phyloP scores from a whole-genome alignment of 345 rosid species.

The Stellera chamaejasme region DNA sequence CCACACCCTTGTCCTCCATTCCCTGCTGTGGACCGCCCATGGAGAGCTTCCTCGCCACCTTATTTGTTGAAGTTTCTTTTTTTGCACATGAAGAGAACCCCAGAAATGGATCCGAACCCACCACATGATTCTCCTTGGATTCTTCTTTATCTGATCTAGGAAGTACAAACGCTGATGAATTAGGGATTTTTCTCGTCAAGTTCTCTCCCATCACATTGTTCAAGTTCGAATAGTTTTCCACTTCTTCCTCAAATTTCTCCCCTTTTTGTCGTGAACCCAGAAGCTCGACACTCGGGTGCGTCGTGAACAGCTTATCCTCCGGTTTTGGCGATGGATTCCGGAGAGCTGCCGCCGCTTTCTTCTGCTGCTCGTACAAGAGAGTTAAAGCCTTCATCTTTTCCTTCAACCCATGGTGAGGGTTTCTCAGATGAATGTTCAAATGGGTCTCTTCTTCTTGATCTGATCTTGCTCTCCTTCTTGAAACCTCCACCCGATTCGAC shows the following conservation, averaged over 20 bases:
- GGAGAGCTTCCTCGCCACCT: slow-evolving; percentile 66
- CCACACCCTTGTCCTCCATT: slow-evolving; percentile 20
- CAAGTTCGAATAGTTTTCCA: slow-evolving; percentile 21
- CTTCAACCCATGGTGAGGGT: slow-evolving; percentile 86
- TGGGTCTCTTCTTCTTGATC: slow-evolving; percentile 33
- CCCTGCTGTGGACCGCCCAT: slow-evolving; percentile 30
- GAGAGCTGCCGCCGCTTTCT: slow-evolving; percentile 52
- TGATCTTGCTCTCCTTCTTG: slow-evolving; percentile 21
- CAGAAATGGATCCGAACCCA: slow-evolving; percentile 42
- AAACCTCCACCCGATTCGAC: slow-evolving; percentile 14
- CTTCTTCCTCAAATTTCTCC: slow-evolving; percentile 17
- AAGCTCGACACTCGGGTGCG: slow-evolving; percentile 53
- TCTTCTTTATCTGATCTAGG: slow-evolving; percentile 45
- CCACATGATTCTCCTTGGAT: slow-evolving; percentile 55
- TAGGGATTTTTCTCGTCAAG: slow-evolving; percentile 17
- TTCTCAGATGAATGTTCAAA: slow-evolving; percentile 34
- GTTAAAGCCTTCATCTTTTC: slow-evolving; percentile 89
- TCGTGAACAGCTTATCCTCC: slow-evolving; percentile 34
- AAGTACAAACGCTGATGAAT: slow-evolving; percentile 36
- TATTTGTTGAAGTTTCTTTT: slow-evolving; percentile 24
- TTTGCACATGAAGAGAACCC: slow-evolving; percentile 44
- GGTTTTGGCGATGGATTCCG: slow-evolving; percentile 39
- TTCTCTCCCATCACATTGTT: slow-evolving; percentile 43
- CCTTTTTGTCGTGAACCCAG: slow-evolving; percentile 35
- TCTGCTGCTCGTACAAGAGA: slow-evolving; percentile 84